These are phyloP conservation scores for Diaporthe velutina DNA, from an alignment of 2,329 filamentous ascomycete genomes.

Conservation along the genomic window DNA sequence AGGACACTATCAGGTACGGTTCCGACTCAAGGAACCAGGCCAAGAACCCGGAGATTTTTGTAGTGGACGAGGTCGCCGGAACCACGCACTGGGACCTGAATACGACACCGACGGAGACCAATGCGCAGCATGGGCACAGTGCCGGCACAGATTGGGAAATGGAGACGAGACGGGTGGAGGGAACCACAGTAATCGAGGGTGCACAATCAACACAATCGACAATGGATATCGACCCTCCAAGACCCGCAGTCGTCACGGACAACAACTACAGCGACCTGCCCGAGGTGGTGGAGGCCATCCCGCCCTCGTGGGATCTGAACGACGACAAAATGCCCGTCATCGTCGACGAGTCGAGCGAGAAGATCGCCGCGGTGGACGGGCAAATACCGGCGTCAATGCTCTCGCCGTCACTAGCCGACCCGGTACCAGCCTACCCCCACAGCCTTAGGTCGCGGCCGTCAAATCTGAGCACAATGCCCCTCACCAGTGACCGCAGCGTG, in stretches of 20 bases:
- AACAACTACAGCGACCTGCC: conserved; percentile 30
- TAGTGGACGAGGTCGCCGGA: conserved; percentile 14
- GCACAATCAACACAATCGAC: background rate
- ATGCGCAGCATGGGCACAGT: background rate
- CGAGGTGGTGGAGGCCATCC: conserved; percentile 23
- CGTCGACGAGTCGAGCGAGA: conserved; percentile 2
- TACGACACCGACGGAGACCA: conserved; percentile 17
- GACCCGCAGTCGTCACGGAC: conserved; percentile 20
- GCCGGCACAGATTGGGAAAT: background rate
- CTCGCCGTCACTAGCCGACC: conserved; percentile 27
- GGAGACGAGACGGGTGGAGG: conserved; percentile 1
- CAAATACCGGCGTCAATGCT: background rate
- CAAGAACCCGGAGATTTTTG: background rate
- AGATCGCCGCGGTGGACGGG: conserved; percentile 23
- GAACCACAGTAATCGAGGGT: conserved; percentile 17
- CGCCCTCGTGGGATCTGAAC: conserved; percentile 14
- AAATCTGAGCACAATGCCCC: conserved; percentile 10
- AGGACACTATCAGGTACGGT: background rate
- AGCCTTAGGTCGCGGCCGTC: conserved; percentile 3
- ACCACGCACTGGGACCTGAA: conserved; percentile 26
- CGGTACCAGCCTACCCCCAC: conserved; percentile 30
- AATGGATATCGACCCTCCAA: conserved; percentile 16
- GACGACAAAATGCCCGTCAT: conserved; percentile 30
- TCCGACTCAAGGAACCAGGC: conserved; percentile 1
- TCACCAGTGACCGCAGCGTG: background rate